A percentile compares a stretch with the other conserved stretches of the same genome.
phyloP scores from a whole-genome alignment of 2,329 filamentous ascomycete genomes.

The Pseudonectria buxi region DNA sequence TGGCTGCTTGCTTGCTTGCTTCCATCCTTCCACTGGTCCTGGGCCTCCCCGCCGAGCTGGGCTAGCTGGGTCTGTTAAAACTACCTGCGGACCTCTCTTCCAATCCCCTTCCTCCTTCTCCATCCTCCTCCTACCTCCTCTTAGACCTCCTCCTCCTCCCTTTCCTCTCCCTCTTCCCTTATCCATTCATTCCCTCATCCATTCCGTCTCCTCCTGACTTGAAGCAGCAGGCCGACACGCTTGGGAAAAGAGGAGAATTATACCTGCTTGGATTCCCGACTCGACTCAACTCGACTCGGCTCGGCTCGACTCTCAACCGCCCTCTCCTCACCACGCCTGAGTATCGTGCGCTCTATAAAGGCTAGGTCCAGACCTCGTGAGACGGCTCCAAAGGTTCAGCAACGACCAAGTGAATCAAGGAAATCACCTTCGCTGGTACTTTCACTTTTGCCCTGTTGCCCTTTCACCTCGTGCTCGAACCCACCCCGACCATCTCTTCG shows the following conservation, averaged over 20 bases:
- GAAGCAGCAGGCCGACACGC: conserved; percentile 28
- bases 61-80: conserved; percentile 26
- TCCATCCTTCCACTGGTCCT: not conserved
- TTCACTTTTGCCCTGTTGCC: conserved; percentile 23
- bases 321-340: conserved; percentile 14
- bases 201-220: conserved; percentile 42
- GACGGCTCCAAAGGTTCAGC: conserved; percentile 19
- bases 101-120: conserved; percentile 50
- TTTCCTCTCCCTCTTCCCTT: conserved; percentile 33
- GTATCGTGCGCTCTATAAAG: conserved; percentile 14
- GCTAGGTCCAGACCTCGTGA: conserved; percentile 23
- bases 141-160: conserved; percentile 33
- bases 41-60: conserved; percentile 1
- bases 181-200: conserved; percentile 51
- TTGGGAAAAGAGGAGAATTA: conserved; percentile 31
- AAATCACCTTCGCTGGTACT: conserved; percentile 34
- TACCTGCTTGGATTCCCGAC: no score
- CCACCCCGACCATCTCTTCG: conserved; percentile 15
- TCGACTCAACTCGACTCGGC: no score
- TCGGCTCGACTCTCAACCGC: conserved; percentile 11
- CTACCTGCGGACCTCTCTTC: conserved; percentile 38
- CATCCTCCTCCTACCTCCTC: conserved; percentile 46
- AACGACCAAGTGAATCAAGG: conserved; percentile 23
- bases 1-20: not conserved
- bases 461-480: conserved; percentile 8